These are phyloP conservation scores for Aspergillus sparsus DNA, from an alignment of 495 filamentous ascomycete genomes.

Conservation along the genomic window DNA sequence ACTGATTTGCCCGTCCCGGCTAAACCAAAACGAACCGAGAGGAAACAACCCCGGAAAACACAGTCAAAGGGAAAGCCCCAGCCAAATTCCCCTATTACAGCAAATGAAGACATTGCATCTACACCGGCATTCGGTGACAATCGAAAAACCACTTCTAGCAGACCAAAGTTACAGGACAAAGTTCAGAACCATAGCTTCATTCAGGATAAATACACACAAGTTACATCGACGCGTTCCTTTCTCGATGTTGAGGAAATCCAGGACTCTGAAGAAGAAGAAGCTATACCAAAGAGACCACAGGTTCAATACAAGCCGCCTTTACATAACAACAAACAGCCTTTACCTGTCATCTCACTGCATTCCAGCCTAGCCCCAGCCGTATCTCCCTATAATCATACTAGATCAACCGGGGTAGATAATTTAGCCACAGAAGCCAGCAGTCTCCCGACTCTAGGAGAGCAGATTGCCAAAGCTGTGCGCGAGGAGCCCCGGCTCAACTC, in stretches of 20 bases:
- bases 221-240: slow-evolving; percentile 24
- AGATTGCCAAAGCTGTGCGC: slow-evolving; percentile 69
- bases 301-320: slow-evolving; percentile 21
- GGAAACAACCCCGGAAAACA: slow-evolving; percentile 14
- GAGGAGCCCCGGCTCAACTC: slow-evolving; percentile 46
- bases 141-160: neutral
- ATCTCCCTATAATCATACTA: too few species aligned
- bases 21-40: slow-evolving; percentile 10
- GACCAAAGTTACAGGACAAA: neutral
- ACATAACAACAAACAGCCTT: slow-evolving; percentile 5
- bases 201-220: neutral
- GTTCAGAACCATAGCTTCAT: neutral
- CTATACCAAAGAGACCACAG: slow-evolving; percentile 34
- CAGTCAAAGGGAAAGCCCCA: slow-evolving; percentile 20
- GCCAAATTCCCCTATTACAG: neutral
- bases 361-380: neutral
- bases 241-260: slow-evolving; percentile 59
- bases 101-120: neutral
- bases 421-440: slow-evolving; percentile 11
- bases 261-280: slow-evolving; percentile 59
- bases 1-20: slow-evolving; percentile 1
- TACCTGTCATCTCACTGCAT: slow-evolving; percentile 2
- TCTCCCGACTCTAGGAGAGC: slow-evolving; percentile 51
- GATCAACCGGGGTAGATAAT: neutral
- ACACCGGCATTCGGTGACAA: neutral